Percentiles rank a stretch among this genome's conserved stretches.
Conservation (phyloP, 2,329 filamentous ascomycete genomes). For the Zalaria obscura region DNA sequence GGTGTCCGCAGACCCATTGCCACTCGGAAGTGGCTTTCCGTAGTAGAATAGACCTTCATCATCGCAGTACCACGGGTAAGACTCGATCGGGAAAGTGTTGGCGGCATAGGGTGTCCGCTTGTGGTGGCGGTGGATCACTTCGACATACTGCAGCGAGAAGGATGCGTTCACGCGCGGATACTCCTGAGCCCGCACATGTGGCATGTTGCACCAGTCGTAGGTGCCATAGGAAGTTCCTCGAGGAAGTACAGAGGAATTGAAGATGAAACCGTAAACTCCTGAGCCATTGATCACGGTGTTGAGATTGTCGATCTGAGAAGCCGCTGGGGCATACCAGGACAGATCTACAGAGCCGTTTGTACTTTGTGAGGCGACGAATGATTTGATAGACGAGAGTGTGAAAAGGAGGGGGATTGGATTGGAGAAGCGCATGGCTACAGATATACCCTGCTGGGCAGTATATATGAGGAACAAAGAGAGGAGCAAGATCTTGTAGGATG, state of each 20-base stretch:
- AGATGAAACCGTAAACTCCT: conserved; percentile 62
- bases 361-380: conserved; percentile 1
- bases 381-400: conserved; percentile 4
- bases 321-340: conserved; percentile 44
- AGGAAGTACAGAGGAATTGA: conserved; percentile 49
- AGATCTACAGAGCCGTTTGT: conserved; percentile 21
- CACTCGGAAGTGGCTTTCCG: conserved; percentile 37
- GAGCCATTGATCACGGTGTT: conserved; percentile 39
- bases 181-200: conserved; percentile 55
- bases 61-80: conserved; percentile 58
- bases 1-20: conserved; percentile 37
- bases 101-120: conserved; percentile 69
- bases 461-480: conserved; percentile 11
- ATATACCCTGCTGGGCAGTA: conserved; percentile 12
- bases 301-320: conserved; percentile 47
- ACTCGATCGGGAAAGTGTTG: conserved; percentile 63
- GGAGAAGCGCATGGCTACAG: conserved; percentile 15
- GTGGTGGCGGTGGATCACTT: conserved; percentile 73
- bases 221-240: conserved; percentile 36
- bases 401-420: conserved; percentile 9
- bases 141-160: conserved; percentile 61
- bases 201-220: conserved; percentile 84
- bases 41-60: conserved; percentile 59
- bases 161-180: conserved; percentile 39
- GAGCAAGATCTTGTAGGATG: conserved; percentile 11